phyloP scores from a whole-genome alignment of 176 grass and related monocot genomes.

The Carex scoparia region DNA sequence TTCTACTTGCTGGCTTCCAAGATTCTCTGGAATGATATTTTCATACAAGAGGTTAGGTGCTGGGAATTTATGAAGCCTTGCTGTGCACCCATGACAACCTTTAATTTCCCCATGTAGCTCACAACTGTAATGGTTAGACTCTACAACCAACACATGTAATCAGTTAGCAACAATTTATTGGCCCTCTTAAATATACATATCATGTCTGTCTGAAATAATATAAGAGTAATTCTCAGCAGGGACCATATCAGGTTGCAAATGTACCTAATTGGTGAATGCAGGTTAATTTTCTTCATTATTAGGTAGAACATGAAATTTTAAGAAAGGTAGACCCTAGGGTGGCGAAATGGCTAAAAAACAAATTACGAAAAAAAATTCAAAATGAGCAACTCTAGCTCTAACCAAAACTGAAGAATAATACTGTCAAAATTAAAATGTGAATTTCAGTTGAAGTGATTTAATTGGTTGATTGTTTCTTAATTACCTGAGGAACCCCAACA shows the following conservation, averaged over 20 bases:
- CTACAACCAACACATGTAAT: constrained; percentile 12
- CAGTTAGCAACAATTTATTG: constrained; percentile 4
- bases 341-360: neutral
- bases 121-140: constrained; percentile 30
- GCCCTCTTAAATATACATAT: neutral
- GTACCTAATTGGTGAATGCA: neutral
- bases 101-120: constrained; percentile 43
- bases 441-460: neutral
- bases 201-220: neutral
- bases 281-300: neutral
- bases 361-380: neutral
- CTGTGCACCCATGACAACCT: constrained; percentile 28
- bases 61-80: constrained; percentile 38
- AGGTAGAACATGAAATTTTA: neutral
- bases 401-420: neutral
- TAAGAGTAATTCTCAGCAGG: neutral
- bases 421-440: neutral
- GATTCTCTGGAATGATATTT: constrained; percentile 30
- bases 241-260: neutral
- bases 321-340: too few relatives aligned
- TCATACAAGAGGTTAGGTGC: constrained; percentile 25
- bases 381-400: neutral
- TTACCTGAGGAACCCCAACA: constrained; percentile 30
- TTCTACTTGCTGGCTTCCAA: constrained; percentile 16
- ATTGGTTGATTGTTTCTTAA: neutral